Percentiles rank a stretch among this genome's conserved stretches.
phyloP scores from a whole-genome alignment of 2,329 filamentous ascomycete species.

The Curvularia lunata region DNA sequence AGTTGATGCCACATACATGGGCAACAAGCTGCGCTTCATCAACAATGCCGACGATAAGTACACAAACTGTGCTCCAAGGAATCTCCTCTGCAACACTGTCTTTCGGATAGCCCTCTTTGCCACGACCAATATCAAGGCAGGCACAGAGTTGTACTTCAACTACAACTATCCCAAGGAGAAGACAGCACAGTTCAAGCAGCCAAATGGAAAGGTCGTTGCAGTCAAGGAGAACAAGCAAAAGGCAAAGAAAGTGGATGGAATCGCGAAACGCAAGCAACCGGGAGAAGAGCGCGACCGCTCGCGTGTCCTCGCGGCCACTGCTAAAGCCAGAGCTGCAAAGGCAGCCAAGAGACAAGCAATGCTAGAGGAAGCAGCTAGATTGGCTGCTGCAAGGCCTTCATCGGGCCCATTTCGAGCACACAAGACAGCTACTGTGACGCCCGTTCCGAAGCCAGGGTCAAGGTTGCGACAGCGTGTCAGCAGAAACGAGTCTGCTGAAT shows the following conservation, averaged over 20 bases:
- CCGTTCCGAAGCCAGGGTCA: not conserved
- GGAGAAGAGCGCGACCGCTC: constrained; percentile 7
- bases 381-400: not conserved
- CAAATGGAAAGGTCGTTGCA: constrained; percentile 19
- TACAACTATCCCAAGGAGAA: constrained; percentile 61
- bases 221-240: constrained; percentile 19
- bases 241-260: constrained; percentile 9
- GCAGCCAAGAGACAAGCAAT: constrained; percentile 18
- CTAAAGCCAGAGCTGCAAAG: constrained; percentile 25
- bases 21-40: constrained; percentile 83
- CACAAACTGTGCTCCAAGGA: constrained; percentile 69
- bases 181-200: constrained; percentile 33
- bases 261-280: constrained; percentile 1
- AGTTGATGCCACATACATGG: constrained; percentile 76
- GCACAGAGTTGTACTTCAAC: constrained; percentile 82
- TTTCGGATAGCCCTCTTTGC: constrained; percentile 77
- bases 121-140: constrained; percentile 68
- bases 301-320: constrained; percentile 5
- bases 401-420: constrained; percentile 13
- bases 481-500: constrained; percentile 6
- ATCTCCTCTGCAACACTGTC: constrained; percentile 75
- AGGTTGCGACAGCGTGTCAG: not conserved
- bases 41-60: constrained; percentile 70
- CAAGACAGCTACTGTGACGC: constrained; percentile 11
- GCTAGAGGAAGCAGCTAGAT: constrained; percentile 8